Evolutionary conservation across 345 rosid species (phyloP), one percentile per base, ranked within the genome.

Genomic region (Garcia nutans): DNA sequence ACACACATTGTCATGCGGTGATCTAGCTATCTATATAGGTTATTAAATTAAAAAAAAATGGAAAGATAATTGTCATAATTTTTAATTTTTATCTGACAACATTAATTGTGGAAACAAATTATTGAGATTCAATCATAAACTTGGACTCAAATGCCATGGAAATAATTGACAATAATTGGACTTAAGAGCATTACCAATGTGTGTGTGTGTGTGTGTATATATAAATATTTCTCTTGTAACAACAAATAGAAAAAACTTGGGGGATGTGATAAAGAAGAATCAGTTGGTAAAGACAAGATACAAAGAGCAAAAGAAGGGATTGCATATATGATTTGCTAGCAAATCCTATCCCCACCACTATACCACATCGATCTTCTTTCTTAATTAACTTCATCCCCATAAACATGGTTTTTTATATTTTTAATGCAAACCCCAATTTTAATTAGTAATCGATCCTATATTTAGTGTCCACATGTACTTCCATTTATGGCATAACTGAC

Each of bases 301-400:
- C 19, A 56, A 3, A 79, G 87, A 83, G 86, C 71, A 77, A 87
- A 87, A 81, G 70, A 81, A 70, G 86, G 85, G 88, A 88, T 85
- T 79, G 88, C 79, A 80, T 52, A 45, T 52, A 75, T 54, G 85
- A 88, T 85, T 76, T 22, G 85, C 74, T 77, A 72, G 67, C 88
- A 82, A 83, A 83, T 88, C 85, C 78, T 78, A 69, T 41, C 41
- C 41, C 76, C 80, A 76, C 65, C 65, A 75, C 76, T 28, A 56
- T 66, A 63, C 58, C 80, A 72, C 31, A 79, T 28, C 31, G 31
- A 28, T 87, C 79, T 66, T 74, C 60, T 63, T 74, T 41, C 68
- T 37, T 59, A 77, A 72, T 44, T 54, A 63, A 74, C 61, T 62
- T 66, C 50, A 57, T 78, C 80, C 82, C 83, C 72, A 71, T 80